Percentiles rank a stretch among this genome's conserved stretches.
These are phyloP conservation scores for Suhomyces guaymorum DNA, from an alignment of 1,139 yeast species.

Conservation along the genomic window DNA sequence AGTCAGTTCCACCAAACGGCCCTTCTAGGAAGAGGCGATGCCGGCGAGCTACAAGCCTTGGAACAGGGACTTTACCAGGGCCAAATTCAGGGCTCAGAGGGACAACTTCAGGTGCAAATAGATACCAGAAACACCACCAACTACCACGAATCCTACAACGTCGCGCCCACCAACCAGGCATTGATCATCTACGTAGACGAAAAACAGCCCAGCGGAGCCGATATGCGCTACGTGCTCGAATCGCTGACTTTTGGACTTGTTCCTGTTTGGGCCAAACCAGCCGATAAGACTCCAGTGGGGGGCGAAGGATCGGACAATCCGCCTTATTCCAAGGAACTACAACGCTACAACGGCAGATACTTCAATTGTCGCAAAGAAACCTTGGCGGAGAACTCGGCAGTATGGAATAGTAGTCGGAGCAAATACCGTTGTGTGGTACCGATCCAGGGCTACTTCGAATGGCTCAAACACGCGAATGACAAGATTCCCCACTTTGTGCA, in stretches of 20 bases:
- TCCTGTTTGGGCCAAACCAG: slow-evolving; percentile 46
- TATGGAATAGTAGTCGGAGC: slow-evolving; percentile 52
- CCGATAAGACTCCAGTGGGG: slow-evolving; percentile 27
- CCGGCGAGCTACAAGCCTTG: slow-evolving; percentile 7
- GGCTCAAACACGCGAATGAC: slow-evolving; percentile 48
- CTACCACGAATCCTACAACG: slow-evolving; percentile 35
- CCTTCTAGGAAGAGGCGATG: slow-evolving; percentile 12
- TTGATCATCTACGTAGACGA: slow-evolving; percentile 31
- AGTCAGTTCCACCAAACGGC: slow-evolving; percentile 30
- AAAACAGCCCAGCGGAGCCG: slow-evolving; percentile 11
- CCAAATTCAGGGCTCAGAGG: slow-evolving; percentile 10
- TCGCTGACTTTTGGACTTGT: slow-evolving; percentile 46
- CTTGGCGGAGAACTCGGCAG: slow-evolving; percentile 38
- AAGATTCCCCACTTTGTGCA: slow-evolving; percentile 68
- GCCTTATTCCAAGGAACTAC: slow-evolving; percentile 33
- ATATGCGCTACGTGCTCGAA: slow-evolving; percentile 30
- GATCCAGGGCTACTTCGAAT: slow-evolving; percentile 82
- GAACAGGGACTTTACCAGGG: slow-evolving; percentile 11
- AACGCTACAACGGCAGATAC: slow-evolving; percentile 30
- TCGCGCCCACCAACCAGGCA: slow-evolving; percentile 44
- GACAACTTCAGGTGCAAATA: slow-evolving; percentile 10
- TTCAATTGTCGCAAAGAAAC: slow-evolving; percentile 71
- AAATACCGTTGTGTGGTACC: slow-evolving; percentile 67
- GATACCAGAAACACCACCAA: slow-evolving; percentile 13
- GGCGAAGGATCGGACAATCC: slow-evolving; percentile 9